Percentiles rank a stretch among this genome's conserved stretches.
Conservation (phyloP, 495 filamentous ascomycete genomes). For the Neurospora sp. region DNA sequence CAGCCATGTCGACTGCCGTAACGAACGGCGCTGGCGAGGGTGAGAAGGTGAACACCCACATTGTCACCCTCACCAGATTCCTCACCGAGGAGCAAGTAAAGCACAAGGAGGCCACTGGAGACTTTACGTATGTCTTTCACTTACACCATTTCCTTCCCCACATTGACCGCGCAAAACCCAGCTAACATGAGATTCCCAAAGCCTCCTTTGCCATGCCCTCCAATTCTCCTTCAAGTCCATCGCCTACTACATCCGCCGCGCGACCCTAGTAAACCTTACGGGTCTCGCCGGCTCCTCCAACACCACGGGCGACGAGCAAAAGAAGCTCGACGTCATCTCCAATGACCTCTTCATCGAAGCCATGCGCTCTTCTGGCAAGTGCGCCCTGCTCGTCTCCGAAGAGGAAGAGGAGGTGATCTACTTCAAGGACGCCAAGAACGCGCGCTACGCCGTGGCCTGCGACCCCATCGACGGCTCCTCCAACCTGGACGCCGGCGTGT, state of each 20-base stretch:
- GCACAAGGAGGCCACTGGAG: conserved; percentile 88
- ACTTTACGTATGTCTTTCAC: conserved; percentile 70
- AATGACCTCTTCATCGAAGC: conserved; percentile 95
- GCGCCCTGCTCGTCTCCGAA: conserved; percentile 84
- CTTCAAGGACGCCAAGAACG: conserved; percentile 68
- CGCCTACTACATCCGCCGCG: conserved; percentile 97
- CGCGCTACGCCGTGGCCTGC: conserved; percentile 91
- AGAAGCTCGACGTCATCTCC: conserved; percentile 98
- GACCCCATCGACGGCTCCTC: conserved; percentile 97
- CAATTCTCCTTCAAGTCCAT: conserved; percentile 99
- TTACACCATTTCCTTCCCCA: neutral
- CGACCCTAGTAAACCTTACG: conserved; percentile 92
- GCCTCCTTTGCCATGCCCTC: conserved; percentile 90
- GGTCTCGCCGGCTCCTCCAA: conserved; percentile 93
- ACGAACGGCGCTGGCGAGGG: conserved; percentile 29
- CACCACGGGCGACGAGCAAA: conserved; percentile 93
- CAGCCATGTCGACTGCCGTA: conserved; percentile 6
- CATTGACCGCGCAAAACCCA: neutral
- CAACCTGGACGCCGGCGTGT: conserved; percentile 96
- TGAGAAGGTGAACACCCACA: conserved; percentile 86
- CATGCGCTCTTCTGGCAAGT: conserved; percentile 85
- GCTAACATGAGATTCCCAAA: conserved; percentile 17
- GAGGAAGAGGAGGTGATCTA: conserved; percentile 88
- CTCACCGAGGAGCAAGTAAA: conserved; percentile 92
- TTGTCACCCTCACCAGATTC: conserved; percentile 89